Evolutionary conservation across 1,139 yeast genomes (phyloP).

Genomic region (Kurtzmaniella quercitrusa): DNA sequence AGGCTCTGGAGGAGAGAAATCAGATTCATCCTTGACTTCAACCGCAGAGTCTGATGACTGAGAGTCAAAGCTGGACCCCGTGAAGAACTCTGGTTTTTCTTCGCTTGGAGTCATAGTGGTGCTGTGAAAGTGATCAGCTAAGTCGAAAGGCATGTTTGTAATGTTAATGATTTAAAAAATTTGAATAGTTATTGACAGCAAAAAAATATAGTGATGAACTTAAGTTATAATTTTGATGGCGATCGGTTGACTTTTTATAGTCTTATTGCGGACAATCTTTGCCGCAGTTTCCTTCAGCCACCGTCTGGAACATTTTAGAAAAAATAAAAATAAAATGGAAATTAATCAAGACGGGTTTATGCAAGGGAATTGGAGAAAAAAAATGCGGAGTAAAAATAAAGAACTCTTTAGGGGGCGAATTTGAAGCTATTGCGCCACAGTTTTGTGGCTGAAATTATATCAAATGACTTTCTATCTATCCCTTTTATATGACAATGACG

Average conservation of each 20-base stretch:
- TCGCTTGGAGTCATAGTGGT: slow-evolving; percentile 7
- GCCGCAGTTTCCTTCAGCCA: background rate
- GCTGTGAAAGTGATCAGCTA: slow-evolving; percentile 7
- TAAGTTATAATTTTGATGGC: background rate
- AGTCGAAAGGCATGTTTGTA: slow-evolving; percentile 6
- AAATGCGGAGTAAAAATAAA: background rate
- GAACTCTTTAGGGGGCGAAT: background rate
- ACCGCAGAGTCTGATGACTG: slow-evolving; percentile 1
- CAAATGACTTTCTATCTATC: no score
- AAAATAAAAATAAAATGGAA: background rate
- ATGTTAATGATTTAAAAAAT: background rate
- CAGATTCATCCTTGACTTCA: slow-evolving; percentile 4
- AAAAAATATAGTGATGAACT: background rate
- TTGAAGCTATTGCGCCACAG: background rate
- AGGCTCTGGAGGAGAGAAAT: slow-evolving; percentile 4
- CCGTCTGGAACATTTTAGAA: no score
- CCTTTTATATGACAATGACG: no score
- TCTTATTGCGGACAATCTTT: background rate
- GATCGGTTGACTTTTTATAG: background rate
- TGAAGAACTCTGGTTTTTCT: slow-evolving; percentile 8
- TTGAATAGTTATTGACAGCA: background rate
- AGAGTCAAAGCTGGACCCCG: background rate
- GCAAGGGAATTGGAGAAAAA: background rate
- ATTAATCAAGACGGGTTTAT: background rate
- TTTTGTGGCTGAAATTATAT: background rate